Percentiles rank a stretch among this genome's conserved stretches.
Conservation (phyloP, 352 stramenopile species). For the Pythium brassicae region DNA sequence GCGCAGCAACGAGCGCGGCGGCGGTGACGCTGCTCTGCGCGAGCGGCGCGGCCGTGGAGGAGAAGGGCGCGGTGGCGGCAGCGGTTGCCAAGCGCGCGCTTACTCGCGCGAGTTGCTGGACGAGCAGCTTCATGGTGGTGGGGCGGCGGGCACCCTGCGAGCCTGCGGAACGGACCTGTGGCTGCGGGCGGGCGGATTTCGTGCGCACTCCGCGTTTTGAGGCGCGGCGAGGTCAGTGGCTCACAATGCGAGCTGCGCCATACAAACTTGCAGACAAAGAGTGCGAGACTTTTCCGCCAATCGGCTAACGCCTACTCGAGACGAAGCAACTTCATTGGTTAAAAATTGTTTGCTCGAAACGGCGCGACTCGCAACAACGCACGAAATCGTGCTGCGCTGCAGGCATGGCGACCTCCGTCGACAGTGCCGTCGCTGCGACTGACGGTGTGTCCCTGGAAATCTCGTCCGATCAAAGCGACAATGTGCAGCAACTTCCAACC, state of each 20-base stretch:
- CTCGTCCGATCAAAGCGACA: background rate
- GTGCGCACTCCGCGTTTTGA: background rate
- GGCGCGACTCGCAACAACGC: no score
- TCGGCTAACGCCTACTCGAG: background rate
- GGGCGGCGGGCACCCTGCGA: background rate
- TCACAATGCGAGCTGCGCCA: slow-evolving; percentile 8
- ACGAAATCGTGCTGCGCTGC: no score
- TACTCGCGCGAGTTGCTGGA: slow-evolving; percentile 21
- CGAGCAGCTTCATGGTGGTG: slow-evolving; percentile 18
- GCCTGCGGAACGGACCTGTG: slow-evolving; percentile 4
- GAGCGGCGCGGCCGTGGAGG: slow-evolving; percentile 5
- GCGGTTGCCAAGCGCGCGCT: slow-evolving; percentile 10
- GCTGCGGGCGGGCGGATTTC: background rate
- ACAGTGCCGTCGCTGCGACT: slow-evolving; percentile 1
- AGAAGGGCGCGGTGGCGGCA: slow-evolving; percentile 1
- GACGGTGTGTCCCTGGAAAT: background rate
- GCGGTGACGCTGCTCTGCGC: slow-evolving; percentile 6
- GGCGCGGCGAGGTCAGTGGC: slow-evolving; percentile 5
- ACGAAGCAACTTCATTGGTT: background rate
- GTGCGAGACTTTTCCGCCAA: slow-evolving; percentile 2
- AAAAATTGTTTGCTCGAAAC: background rate
- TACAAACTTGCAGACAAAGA: background rate
- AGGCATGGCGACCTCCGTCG: background rate
- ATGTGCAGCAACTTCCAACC: background rate
- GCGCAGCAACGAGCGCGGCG: slow-evolving; percentile 5